Percentiles rank a stretch among this genome's conserved stretches.
Conservation (phyloP, 1,139 yeast species). For the Magnusiomyces magnusii region DNA sequence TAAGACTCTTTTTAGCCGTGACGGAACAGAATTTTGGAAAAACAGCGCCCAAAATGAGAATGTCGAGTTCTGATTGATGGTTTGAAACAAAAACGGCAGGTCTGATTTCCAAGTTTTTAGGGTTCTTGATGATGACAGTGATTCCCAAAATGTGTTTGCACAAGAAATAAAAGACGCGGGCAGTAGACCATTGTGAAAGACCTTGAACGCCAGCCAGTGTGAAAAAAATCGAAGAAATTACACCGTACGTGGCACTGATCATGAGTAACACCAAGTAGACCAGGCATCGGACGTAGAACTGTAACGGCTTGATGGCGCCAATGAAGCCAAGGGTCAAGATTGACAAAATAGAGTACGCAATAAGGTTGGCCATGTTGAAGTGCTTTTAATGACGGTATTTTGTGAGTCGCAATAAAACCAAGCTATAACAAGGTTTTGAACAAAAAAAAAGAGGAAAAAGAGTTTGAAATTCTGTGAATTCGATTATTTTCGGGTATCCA, state of each 20-base stretch:
- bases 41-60: slow-evolving; percentile 66
- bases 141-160: slow-evolving; percentile 60
- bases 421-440: no score
- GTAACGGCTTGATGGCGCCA: slow-evolving; percentile 32
- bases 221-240: slow-evolving; percentile 60
- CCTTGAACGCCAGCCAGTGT: slow-evolving; percentile 66
- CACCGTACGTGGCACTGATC: slow-evolving; percentile 40
- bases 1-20: slow-evolving; percentile 81
- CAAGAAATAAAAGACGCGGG: slow-evolving; percentile 63
- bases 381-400: no score
- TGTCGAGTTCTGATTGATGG: slow-evolving; percentile 85
- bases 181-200: slow-evolving; percentile 84
- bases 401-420: no score
- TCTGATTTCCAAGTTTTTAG: slow-evolving; percentile 40
- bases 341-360: slow-evolving; percentile 18
- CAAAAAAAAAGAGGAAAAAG: no score
- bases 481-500: no score
- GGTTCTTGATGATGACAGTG: slow-evolving; percentile 58
- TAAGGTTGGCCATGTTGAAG: neutral
- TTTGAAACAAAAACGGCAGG: slow-evolving; percentile 86
- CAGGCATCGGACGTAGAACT: slow-evolving; percentile 33
- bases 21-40: slow-evolving; percentile 90
- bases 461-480: no score
- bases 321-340: slow-evolving; percentile 29
- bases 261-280: slow-evolving; percentile 30